These are phyloP conservation scores for Kluyveromyces sp. DNA, from an alignment of 1,139 yeast genomes.

Conservation along the genomic window DNA sequence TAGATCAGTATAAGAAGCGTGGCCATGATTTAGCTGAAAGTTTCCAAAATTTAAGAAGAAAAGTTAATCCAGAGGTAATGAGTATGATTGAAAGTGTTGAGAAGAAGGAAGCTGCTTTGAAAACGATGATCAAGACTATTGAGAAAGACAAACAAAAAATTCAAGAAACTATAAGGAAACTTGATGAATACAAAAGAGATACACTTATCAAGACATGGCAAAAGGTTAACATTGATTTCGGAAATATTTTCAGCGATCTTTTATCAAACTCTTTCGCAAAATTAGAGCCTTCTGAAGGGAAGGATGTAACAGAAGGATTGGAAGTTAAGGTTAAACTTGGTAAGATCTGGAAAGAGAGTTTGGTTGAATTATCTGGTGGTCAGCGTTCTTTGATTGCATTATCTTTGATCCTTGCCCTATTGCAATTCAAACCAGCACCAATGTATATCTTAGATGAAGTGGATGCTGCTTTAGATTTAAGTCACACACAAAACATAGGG, in stretches of 20 bases:
- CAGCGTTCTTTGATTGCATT: constrained; percentile 91
- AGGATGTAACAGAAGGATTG: constrained; percentile 82
- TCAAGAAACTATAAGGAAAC: constrained; percentile 76
- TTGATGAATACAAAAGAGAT: constrained; percentile 79
- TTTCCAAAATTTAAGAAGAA: constrained; percentile 69
- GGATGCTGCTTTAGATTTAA: constrained; percentile 94
- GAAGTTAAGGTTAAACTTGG: constrained; percentile 91
- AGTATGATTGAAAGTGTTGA: constrained; percentile 91
- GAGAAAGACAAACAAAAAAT: constrained; percentile 88
- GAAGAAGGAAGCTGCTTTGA: constrained; percentile 72
- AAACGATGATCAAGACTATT: constrained; percentile 76
- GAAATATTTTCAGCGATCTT: constrained; percentile 82
- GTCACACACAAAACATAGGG: constrained; percentile 97
- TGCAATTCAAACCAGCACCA: constrained; percentile 96
- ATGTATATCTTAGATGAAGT: constrained; percentile 97
- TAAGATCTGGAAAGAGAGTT: constrained; percentile 89
- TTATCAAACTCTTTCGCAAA: constrained; percentile 89
- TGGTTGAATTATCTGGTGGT: constrained; percentile 95
- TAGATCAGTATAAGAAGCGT: constrained; percentile 55
- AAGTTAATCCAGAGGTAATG: constrained; percentile 85
- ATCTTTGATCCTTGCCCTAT: constrained; percentile 79
- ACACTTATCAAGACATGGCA: constrained; percentile 79
- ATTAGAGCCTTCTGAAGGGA: constrained; percentile 69
- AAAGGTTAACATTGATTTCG: constrained; percentile 83
- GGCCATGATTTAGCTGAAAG: constrained; percentile 51